Percentiles rank a stretch among this genome's conserved stretches.
Conservation (phyloP, 495 filamentous ascomycete genomes). For the Aspergillus egyptiacus region DNA sequence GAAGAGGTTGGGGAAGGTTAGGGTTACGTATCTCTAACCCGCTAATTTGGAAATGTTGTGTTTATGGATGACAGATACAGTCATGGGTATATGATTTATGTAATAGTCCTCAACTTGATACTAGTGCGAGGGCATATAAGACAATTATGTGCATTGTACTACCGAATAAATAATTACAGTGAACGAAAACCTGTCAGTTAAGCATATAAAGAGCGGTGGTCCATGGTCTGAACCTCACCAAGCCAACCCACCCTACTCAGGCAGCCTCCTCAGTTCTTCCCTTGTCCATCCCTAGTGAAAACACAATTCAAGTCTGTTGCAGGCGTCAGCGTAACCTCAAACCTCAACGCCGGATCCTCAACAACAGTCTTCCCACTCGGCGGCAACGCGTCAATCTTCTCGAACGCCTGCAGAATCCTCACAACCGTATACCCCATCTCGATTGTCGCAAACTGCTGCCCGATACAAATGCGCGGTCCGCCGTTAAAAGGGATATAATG, state of each 20-base stretch:
- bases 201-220: too few relatives aligned
- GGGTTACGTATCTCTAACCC: conserved; percentile 20
- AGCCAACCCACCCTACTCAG: too few relatives aligned
- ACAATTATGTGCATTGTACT: too few relatives aligned
- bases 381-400: conserved; percentile 38
- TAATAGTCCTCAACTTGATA: too few relatives aligned
- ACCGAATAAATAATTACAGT: too few relatives aligned
- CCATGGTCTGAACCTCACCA: too few relatives aligned
- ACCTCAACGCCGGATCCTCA: conserved; percentile 32
- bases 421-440: conserved; percentile 59
- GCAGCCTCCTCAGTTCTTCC: not conserved
- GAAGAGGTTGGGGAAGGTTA: conserved; percentile 30
- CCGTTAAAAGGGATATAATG: conserved; percentile 61
- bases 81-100: too few relatives aligned
- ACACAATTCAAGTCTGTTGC: conserved; percentile 40
- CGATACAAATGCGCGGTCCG: conserved; percentile 56
- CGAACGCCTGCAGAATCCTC: conserved; percentile 56
- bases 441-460: conserved; percentile 57
- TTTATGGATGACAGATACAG: too few relatives aligned
- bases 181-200: too few relatives aligned
- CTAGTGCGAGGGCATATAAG: too few relatives aligned
- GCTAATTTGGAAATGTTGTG: not conserved
- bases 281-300: conserved; percentile 30
- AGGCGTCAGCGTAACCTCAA: conserved; percentile 39
- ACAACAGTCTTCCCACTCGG: conserved; percentile 28